Conservation (phyloP, 305 asterid species). For the Fraxinus platypoda region DNA sequence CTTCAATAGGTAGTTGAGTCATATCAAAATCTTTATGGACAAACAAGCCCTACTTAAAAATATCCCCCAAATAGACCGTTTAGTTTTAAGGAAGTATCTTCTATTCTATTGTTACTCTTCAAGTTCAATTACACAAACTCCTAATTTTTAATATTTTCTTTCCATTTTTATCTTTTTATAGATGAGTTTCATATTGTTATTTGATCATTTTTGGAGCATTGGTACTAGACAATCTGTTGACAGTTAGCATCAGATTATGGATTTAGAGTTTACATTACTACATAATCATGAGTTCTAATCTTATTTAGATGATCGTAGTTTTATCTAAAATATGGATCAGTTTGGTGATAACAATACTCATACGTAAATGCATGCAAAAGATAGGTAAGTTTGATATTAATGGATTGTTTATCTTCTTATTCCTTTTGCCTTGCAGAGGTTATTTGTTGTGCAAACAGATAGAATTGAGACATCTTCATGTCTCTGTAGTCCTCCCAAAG, state of each 20-base stretch:
- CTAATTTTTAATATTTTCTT: not conserved
- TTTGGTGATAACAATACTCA: not conserved
- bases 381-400: not conserved
- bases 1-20: not conserved
- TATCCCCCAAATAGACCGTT: not conserved
- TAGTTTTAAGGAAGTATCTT: not conserved
- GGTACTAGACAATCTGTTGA: not conserved
- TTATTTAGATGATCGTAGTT: constrained; percentile 4
- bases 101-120: not conserved
- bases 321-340: not conserved
- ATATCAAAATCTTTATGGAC: not conserved
- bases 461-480: constrained; percentile 70
- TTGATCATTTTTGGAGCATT: not conserved
- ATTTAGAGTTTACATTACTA: constrained; percentile 5
- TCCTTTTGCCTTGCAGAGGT: constrained; percentile 57
- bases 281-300: not conserved
- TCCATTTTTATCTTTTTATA: not conserved
- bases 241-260: constrained; percentile 6
- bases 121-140: not conserved
- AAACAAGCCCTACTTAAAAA: not conserved
- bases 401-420: constrained; percentile 26
- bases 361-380: constrained; percentile 16
- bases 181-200: not conserved
- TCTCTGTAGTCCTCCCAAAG: constrained; percentile 73
- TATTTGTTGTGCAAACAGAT: constrained; percentile 72